Percentiles rank a stretch among this genome's conserved stretches.
Conservation (phyloP, 257 asterid species). For the Fraxinus anomala region DNA sequence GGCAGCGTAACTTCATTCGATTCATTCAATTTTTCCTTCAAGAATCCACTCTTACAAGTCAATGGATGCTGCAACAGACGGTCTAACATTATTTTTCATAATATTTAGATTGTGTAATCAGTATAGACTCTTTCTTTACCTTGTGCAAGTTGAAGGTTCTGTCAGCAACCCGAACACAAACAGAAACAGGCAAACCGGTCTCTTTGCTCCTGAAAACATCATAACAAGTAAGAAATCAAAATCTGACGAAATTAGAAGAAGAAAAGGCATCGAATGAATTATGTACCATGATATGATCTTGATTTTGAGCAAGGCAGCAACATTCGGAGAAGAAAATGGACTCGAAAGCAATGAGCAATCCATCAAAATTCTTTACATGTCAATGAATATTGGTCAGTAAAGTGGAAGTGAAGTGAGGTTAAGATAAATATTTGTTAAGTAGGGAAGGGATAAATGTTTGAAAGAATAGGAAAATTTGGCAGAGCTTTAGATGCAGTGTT, state of each 20-base stretch:
- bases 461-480: slow-evolving; percentile 21
- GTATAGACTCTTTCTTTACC: slow-evolving; percentile 34
- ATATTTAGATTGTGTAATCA: neutral
- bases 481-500: neutral
- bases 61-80: slow-evolving; percentile 48
- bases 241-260: neutral
- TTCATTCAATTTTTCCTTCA: slow-evolving; percentile 53
- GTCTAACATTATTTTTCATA: neutral
- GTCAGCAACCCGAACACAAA: slow-evolving; percentile 51
- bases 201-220: slow-evolving; percentile 61
- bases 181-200: slow-evolving; percentile 63
- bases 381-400: slow-evolving; percentile 11
- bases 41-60: slow-evolving; percentile 60
- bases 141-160: slow-evolving; percentile 70
- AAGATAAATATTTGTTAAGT: slow-evolving; percentile 1
- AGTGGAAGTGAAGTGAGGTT: neutral
- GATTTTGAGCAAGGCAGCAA: slow-evolving; percentile 67
- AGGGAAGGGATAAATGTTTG: slow-evolving; percentile 40
- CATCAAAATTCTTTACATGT: slow-evolving; percentile 26
- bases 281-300: slow-evolving; percentile 67
- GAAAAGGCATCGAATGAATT: neutral
- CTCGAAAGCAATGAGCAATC: slow-evolving; percentile 42
- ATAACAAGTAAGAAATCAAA: slow-evolving; percentile 5
- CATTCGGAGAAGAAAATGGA: slow-evolving; percentile 62
- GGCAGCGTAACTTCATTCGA: slow-evolving; percentile 58